Conservation (phyloP, 2,329 filamentous ascomycete genomes). For the Helotiales sp. region DNA sequence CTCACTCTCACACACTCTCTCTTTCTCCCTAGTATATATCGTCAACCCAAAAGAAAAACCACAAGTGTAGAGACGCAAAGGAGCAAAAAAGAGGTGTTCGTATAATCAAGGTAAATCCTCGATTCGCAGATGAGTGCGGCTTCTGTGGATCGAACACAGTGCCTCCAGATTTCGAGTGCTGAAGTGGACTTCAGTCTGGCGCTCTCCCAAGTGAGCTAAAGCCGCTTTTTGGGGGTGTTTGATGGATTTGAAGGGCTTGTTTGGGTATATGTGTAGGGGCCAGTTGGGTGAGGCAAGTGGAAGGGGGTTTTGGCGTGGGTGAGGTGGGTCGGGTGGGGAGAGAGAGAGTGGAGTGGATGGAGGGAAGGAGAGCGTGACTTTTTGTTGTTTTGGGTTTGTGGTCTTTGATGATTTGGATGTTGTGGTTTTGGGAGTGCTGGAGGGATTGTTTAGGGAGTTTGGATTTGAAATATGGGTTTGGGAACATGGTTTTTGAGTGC, state of each 20-base stretch:
- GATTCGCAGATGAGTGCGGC: constrained; percentile 24
- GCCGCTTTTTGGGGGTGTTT: constrained; percentile 15
- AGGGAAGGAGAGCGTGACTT: not conserved
- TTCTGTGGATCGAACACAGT: constrained; percentile 27
- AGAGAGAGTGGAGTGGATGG: not conserved
- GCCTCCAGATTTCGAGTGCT: constrained; percentile 18
- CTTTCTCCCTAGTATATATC: too few relatives aligned
- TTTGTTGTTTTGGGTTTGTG: not conserved
- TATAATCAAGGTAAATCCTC: constrained; percentile 15
- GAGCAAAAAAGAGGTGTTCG: constrained; percentile 11
- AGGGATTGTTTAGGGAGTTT: too few relatives aligned
- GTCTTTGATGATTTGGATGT: too few relatives aligned
- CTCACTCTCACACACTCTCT: too few relatives aligned
- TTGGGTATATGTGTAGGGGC: not conserved
- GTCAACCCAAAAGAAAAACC: too few relatives aligned
- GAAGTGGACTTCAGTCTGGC: constrained; percentile 24
- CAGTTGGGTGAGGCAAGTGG: not conserved
- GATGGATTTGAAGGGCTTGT: not conserved
- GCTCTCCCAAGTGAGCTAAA: constrained; percentile 27
- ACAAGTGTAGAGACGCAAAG: not conserved
- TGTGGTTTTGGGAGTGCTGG: too few relatives aligned
- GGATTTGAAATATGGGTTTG: too few relatives aligned
- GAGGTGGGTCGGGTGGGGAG: not conserved
- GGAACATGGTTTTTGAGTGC: too few relatives aligned
- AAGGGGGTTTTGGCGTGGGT: not conserved